Percentiles rank a stretch among this genome's conserved stretches.
phyloP scores from a whole-genome alignment of 1,139 yeast species.

The Debaryomycetaceae sp. region DNA sequence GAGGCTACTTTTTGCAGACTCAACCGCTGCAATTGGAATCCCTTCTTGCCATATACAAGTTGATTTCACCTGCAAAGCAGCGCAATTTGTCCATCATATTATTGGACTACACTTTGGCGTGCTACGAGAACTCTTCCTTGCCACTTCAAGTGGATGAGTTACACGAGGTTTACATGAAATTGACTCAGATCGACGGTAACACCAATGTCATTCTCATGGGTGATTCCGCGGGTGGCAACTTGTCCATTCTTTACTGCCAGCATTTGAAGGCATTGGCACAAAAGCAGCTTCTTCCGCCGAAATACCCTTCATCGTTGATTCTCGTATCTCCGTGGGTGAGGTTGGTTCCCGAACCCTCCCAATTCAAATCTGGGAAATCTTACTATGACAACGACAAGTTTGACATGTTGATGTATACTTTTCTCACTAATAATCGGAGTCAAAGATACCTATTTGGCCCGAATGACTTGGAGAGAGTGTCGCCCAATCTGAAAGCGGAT shows the following conservation, averaged over 20 bases:
- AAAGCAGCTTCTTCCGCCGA: neutral
- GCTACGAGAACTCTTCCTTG: slow-evolving; percentile 23
- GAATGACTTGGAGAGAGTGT: slow-evolving; percentile 9
- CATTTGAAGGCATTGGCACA: slow-evolving; percentile 16
- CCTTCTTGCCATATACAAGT: slow-evolving; percentile 24
- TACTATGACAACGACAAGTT: slow-evolving; percentile 27
- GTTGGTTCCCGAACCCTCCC: slow-evolving; percentile 14
- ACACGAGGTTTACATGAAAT: slow-evolving; percentile 24
- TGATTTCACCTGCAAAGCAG: slow-evolving; percentile 24
- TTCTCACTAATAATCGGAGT: slow-evolving; percentile 8
- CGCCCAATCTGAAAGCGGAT: slow-evolving; percentile 15
- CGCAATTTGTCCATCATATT: slow-evolving; percentile 26
- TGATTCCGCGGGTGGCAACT: slow-evolving; percentile 43
- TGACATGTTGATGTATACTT: slow-evolving; percentile 26
- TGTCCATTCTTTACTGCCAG: slow-evolving; percentile 27
- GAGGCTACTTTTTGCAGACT: slow-evolving; percentile 38
- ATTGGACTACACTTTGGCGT: slow-evolving; percentile 37
- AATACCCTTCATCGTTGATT: slow-evolving; percentile 27
- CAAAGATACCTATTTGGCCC: slow-evolving; percentile 12
- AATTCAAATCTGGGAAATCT: slow-evolving; percentile 26
- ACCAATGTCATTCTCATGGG: slow-evolving; percentile 32
- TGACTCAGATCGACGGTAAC: slow-evolving; percentile 24
- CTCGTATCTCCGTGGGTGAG: slow-evolving; percentile 41
- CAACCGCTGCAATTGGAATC: slow-evolving; percentile 30
- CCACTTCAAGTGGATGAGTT: slow-evolving; percentile 36